These are phyloP conservation scores for Viola pubescens DNA, from an alignment of 441 rosid species.

Conservation along the genomic window DNA sequence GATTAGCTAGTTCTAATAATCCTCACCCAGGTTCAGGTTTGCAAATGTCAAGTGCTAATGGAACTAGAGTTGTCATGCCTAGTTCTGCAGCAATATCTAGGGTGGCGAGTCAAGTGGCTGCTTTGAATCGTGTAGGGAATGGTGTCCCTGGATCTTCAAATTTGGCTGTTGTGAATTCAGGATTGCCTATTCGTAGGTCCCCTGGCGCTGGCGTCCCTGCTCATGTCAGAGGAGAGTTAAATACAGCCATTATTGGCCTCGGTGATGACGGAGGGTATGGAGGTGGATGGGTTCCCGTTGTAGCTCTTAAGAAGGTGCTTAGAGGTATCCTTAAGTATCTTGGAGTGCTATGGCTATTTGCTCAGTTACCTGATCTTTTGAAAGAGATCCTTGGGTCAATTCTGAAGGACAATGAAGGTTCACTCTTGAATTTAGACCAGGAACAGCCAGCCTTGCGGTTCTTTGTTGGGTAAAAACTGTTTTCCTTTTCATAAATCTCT, in stretches of 20 bases:
- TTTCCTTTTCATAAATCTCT: not conserved
- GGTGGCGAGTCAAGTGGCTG: conserved; percentile 50
- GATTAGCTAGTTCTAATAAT: conserved; percentile 37
- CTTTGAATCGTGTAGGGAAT: conserved; percentile 64
- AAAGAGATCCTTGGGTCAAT: conserved; percentile 93
- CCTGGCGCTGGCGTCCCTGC: conserved; percentile 80
- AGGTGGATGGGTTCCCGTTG: conserved; percentile 99
- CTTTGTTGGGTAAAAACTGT: conserved; percentile 78
- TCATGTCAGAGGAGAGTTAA: conserved; percentile 89
- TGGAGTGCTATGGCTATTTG: conserved; percentile 86
- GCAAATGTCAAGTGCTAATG: conserved; percentile 52
- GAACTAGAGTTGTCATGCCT: conserved; percentile 62
- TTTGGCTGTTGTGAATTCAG: conserved; percentile 47
- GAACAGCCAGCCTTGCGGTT: conserved; percentile 98
- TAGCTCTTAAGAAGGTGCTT: conserved; percentile 93
- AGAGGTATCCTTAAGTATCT: conserved; percentile 92
- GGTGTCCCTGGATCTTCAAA: conserved; percentile 58
- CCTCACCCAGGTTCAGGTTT: conserved; percentile 43
- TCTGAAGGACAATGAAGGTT: conserved; percentile 93
- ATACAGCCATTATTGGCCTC: conserved; percentile 94
- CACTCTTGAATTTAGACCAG: conserved; percentile 93
- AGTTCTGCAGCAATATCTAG: conserved; percentile 56
- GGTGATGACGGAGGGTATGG: conserved; percentile 99
- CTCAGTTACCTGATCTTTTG: conserved; percentile 77
- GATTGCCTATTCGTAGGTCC: conserved; percentile 74